A percentile compares a stretch with the other conserved stretches of the same genome.
Evolutionary conservation across 176 grass and related monocot genomes (phyloP).

Genomic region (Ensete ventricosum): DNA sequence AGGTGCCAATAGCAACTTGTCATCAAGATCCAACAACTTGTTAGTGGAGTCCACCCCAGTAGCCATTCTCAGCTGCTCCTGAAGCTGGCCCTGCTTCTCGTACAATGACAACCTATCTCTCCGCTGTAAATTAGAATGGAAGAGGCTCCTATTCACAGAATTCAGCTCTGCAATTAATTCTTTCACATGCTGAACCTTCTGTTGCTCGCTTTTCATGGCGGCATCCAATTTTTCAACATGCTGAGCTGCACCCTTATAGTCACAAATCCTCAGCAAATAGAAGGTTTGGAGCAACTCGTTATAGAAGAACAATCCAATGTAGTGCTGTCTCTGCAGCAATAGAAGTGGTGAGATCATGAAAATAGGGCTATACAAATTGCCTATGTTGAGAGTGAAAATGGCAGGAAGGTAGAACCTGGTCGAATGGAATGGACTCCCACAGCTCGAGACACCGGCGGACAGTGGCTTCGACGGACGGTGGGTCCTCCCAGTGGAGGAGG

Average conservation of each 20-base stretch:
- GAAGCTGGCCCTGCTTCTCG: constrained; percentile 56
- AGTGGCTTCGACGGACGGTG: constrained; percentile 32
- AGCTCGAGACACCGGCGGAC: constrained; percentile 31
- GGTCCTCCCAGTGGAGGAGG: constrained; percentile 80
- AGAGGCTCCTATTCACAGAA: constrained; percentile 44
- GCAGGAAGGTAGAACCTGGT: constrained; percentile 35
- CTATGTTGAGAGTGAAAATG: neutral
- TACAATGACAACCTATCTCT: constrained; percentile 43
- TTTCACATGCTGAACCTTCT: constrained; percentile 37
- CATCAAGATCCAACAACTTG: constrained; percentile 63
- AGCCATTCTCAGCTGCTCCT: constrained; percentile 32
- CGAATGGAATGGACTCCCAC: constrained; percentile 50
- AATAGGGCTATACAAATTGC: neutral
- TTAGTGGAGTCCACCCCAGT: constrained; percentile 49
- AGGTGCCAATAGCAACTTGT: constrained; percentile 82
- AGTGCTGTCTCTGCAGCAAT: constrained; percentile 49
- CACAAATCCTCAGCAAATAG: constrained; percentile 75
- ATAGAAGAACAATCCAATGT: constrained; percentile 83
- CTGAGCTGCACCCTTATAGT: constrained; percentile 70
- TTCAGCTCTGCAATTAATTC: constrained; percentile 42
- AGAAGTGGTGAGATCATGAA: constrained; percentile 4
- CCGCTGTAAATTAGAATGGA: constrained; percentile 32
- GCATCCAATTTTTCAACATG: constrained; percentile 55
- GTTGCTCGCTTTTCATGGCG: constrained; percentile 54
- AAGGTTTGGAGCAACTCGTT: constrained; percentile 68